These are phyloP conservation scores for Rhizophlyctis rosea DNA, from an alignment of 192 early-diverging fungal species.

Conservation along the genomic window DNA sequence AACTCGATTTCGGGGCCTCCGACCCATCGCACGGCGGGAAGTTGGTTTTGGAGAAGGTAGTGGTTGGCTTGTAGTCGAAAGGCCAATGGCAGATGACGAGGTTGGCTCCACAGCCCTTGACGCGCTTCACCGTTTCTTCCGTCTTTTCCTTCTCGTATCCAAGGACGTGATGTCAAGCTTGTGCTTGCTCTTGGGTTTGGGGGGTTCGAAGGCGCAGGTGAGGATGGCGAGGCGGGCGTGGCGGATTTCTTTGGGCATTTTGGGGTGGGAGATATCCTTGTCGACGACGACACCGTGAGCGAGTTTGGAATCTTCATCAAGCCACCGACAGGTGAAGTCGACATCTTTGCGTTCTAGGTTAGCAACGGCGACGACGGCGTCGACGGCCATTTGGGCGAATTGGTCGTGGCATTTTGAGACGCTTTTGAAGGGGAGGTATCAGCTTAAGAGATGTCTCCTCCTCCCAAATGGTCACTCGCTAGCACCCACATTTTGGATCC, in stretches of 20 bases:
- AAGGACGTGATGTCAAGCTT: constrained; percentile 98
- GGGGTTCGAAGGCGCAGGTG: constrained; percentile 99
- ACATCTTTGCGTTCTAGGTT: constrained; percentile 99
- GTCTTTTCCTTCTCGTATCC: constrained; percentile 96
- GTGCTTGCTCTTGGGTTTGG: constrained; percentile 99
- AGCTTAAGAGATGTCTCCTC: neutral
- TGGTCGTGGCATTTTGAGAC: constrained; percentile 98
- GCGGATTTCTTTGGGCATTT: constrained; percentile 96
- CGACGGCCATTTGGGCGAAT: constrained; percentile 97
- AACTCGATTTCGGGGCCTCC: constrained; percentile 99
- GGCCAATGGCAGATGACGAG: constrained; percentile 99
- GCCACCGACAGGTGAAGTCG: constrained; percentile 98
- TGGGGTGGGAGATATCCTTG: constrained; percentile 99
- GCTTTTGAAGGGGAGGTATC: constrained; percentile 38
- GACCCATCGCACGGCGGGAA: constrained; percentile 99
- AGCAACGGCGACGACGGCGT: constrained; percentile 95
- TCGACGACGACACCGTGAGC: constrained; percentile 98
- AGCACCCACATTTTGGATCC: constrained; percentile 94
- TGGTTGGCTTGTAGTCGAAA: constrained; percentile 99
- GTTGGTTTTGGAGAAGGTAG: constrained; percentile 92
- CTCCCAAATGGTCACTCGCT: neutral
- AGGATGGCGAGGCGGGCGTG: constrained; percentile 98
- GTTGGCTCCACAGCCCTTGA: constrained; percentile 98
- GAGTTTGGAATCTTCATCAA: constrained; percentile 88
- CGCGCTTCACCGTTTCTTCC: constrained; percentile 91